phyloP scores from a whole-genome alignment of 2,329 filamentous ascomycete genomes.

The Capronia americana region DNA sequence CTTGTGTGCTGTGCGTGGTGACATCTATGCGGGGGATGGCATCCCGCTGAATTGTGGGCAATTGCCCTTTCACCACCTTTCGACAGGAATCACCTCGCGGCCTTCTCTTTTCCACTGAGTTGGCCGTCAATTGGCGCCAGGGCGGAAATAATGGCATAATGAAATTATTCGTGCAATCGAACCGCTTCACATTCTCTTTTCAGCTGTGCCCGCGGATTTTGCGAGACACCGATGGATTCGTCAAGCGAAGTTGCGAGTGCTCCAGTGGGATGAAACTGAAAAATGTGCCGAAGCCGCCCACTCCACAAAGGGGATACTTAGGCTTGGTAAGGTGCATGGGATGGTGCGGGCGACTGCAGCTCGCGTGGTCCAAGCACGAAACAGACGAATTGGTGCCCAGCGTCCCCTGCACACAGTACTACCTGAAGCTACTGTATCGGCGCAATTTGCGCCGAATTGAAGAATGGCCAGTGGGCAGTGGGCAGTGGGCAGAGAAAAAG shows the following conservation, averaged over 20 bases:
- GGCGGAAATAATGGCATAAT: neutral
- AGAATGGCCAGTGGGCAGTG: neutral
- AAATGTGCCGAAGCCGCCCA: conserved; percentile 13
- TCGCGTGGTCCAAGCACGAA: conserved; percentile 9
- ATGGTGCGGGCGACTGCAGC: conserved; percentile 5
- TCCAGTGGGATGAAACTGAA: conserved; percentile 6
- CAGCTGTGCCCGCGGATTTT: neutral
- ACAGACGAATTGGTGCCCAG: neutral
- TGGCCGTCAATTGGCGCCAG: neutral
- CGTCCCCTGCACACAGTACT: neutral
- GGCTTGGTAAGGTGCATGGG: conserved; percentile 8
- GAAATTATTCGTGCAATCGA: neutral
- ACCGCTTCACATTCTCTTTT: neutral
- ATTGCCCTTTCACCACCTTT: neutral
- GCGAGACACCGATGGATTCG: conserved; percentile 18
- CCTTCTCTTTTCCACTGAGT: neutral
- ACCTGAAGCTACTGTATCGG: neutral
- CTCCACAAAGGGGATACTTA: conserved; percentile 3
- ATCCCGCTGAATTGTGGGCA: neutral
- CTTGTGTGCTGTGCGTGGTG: neutral
- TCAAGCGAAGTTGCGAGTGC: conserved; percentile 19
- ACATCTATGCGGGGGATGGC: neutral
- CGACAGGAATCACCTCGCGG: neutral
- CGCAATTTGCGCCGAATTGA: neutral
- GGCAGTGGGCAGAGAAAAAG: neutral